These are phyloP conservation scores for Pleurotus cornucopiae DNA, from an alignment of 768 basidiomycete species.

Conservation along the genomic window DNA sequence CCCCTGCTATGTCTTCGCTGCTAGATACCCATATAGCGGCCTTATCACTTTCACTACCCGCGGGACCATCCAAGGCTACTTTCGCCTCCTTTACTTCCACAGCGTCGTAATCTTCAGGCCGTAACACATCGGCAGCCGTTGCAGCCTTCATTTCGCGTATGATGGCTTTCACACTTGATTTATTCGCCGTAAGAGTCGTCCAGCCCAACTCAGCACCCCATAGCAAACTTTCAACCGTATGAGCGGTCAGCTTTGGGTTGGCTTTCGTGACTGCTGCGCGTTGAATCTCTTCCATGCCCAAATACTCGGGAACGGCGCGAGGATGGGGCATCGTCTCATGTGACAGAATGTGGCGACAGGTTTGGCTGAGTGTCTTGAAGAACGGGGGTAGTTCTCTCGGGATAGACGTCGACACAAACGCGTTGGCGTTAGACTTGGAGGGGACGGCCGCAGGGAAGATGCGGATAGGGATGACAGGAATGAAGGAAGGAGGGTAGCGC, in stretches of 20 bases:
- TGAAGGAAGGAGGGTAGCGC: slow-evolving; percentile 46
- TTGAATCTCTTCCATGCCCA: slow-evolving; percentile 28
- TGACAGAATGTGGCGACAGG: slow-evolving; percentile 52
- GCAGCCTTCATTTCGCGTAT: slow-evolving; percentile 57
- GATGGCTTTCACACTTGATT: slow-evolving; percentile 72
- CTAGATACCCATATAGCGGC: slow-evolving; percentile 20
- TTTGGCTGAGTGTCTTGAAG: slow-evolving; percentile 43
- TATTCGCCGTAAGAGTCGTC: slow-evolving; percentile 89
- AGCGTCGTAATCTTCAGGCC: slow-evolving; percentile 16
- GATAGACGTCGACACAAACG: background rate
- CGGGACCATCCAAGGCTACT: background rate
- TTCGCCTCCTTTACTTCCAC: background rate
- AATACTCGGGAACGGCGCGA: slow-evolving; percentile 18
- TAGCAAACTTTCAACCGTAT: slow-evolving; percentile 72
- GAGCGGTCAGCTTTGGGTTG: slow-evolving; percentile 62
- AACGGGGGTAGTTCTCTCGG: slow-evolving; percentile 26
- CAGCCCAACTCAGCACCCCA: slow-evolving; percentile 65
- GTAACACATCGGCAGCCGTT: slow-evolving; percentile 27
- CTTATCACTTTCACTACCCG: slow-evolving; percentile 12
- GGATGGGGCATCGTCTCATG: slow-evolving; percentile 38
- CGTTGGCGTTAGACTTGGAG: slow-evolving; percentile 7
- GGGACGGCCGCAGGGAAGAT: slow-evolving; percentile 35
- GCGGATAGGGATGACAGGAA: slow-evolving; percentile 57
- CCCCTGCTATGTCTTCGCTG: slow-evolving; percentile 14
- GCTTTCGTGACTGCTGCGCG: slow-evolving; percentile 49